phyloP scores from a whole-genome alignment of 768 basidiomycete species.

The Phlebiopsis flavidoalba region DNA sequence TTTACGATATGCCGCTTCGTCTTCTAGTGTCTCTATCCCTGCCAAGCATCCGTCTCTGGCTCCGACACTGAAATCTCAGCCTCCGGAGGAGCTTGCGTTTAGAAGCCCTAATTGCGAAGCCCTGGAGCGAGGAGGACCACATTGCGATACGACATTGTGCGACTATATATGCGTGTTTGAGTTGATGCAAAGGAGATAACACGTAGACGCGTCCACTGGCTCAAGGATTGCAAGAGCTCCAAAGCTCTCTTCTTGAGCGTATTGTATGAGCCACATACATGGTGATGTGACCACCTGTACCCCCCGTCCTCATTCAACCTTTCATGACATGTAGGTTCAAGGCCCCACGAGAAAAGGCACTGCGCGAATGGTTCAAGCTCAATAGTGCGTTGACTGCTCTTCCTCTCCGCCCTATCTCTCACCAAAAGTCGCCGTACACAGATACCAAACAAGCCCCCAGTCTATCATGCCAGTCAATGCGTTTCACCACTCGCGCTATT shows the following conservation, averaged over 20 bases:
- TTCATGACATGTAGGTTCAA: slow-evolving; percentile 26
- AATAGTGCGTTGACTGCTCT: slow-evolving; percentile 46
- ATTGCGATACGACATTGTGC: slow-evolving; percentile 68
- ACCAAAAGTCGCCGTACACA: slow-evolving; percentile 23
- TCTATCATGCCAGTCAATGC: slow-evolving; percentile 62
- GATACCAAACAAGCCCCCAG: slow-evolving; percentile 69
- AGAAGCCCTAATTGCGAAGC: slow-evolving; percentile 46
- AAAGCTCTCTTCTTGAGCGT: slow-evolving; percentile 72
- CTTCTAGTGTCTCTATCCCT: slow-evolving; percentile 14
- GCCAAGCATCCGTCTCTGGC: slow-evolving; percentile 33
- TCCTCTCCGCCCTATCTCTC: neutral
- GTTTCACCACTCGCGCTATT: slow-evolving; percentile 53
- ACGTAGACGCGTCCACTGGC: slow-evolving; percentile 63
- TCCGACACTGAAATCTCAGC: slow-evolving; percentile 26
- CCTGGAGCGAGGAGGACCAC: slow-evolving; percentile 69
- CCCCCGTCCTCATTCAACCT: neutral
- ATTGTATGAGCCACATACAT: slow-evolving; percentile 85
- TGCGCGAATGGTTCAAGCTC: slow-evolving; percentile 81
- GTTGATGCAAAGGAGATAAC: slow-evolving; percentile 77
- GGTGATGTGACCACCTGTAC: slow-evolving; percentile 44
- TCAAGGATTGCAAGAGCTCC: slow-evolving; percentile 61
- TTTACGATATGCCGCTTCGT: neutral
- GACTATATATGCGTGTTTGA: too few relatives aligned
- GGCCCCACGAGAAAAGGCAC: slow-evolving; percentile 82
- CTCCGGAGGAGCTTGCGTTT: slow-evolving; percentile 29